phyloP scores from a whole-genome alignment of 2,329 filamentous ascomycete genomes.

The Teratosphaeria nubilosa region DNA sequence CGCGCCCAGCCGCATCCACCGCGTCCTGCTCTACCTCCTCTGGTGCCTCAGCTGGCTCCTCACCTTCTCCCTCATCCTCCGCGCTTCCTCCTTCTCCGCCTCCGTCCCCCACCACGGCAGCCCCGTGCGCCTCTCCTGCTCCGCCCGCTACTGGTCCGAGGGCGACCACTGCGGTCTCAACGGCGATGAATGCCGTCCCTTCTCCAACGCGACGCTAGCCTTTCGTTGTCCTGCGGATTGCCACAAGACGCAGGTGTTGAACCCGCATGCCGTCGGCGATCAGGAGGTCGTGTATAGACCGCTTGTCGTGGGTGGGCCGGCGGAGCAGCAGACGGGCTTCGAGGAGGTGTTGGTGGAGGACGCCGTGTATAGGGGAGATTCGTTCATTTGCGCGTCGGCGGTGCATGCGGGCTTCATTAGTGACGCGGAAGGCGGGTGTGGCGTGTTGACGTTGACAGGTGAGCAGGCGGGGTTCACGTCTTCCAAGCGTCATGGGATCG shows the following conservation, averaged over 20 bases:
- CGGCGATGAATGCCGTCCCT: constrained; percentile 65
- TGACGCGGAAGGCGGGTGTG: constrained; percentile 65
- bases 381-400: constrained; percentile 74
- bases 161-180: constrained; percentile 66
- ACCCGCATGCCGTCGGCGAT: constrained; percentile 65
- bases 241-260: constrained; percentile 52
- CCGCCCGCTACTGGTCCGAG: constrained; percentile 57
- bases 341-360: constrained; percentile 30
- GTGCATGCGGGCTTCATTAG: constrained; percentile 74
- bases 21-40: constrained; percentile 47
- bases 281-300: constrained; percentile 48
- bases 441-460: constrained; percentile 66
- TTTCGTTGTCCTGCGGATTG: constrained; percentile 71
- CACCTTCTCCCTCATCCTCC: constrained; percentile 58
- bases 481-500: constrained; percentile 61
- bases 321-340: constrained; percentile 22
- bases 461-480: constrained; percentile 53
- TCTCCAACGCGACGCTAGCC: constrained; percentile 57
- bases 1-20: constrained; percentile 50
- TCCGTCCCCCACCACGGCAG: constrained; percentile 59
- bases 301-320: constrained; percentile 46
- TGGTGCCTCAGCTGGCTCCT: constrained; percentile 60
- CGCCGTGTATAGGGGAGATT: constrained; percentile 75
- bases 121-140: constrained; percentile 57
- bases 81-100: constrained; percentile 48